phyloP scores from a whole-genome alignment of 169 alveolate genomes.

The Cryptosporidium felis region DNA sequence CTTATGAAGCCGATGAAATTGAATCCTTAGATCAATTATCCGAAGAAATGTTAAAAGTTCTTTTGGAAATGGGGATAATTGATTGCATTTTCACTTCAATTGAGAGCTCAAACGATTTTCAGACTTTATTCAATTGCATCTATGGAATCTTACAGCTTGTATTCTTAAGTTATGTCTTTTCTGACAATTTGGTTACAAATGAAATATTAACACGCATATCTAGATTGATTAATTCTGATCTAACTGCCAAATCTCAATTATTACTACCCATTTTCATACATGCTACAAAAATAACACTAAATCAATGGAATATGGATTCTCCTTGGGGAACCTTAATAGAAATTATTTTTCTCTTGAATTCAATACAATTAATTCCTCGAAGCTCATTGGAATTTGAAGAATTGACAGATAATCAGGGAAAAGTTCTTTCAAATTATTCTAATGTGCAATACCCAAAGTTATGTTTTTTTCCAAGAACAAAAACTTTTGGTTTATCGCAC shows the following conservation, averaged over 20 bases:
- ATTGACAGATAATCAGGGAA: slow-evolving; percentile 34
- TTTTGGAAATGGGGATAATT: neutral
- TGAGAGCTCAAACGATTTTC: slow-evolving; percentile 24
- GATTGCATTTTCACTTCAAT: slow-evolving; percentile 27
- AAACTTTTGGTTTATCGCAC: slow-evolving; percentile 41
- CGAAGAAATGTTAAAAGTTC: slow-evolving; percentile 15
- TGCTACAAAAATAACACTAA: neutral
- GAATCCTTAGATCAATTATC: neutral
- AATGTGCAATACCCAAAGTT: slow-evolving; percentile 42
- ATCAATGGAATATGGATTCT: slow-evolving; percentile 18
- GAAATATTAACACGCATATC: slow-evolving; percentile 6
- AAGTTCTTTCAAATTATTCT: slow-evolving; percentile 23
- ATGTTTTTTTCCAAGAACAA: slow-evolving; percentile 33
- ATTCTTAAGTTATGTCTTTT: slow-evolving; percentile 1
- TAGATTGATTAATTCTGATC: slow-evolving; percentile 11
- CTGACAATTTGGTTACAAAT: neutral
- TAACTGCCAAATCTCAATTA: slow-evolving; percentile 48
- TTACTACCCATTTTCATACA: slow-evolving; percentile 37
- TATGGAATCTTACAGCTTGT: slow-evolving; percentile 27
- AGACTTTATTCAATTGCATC: slow-evolving; percentile 22
- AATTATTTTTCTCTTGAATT: slow-evolving; percentile 9
- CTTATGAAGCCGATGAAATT: neutral
- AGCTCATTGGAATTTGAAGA: slow-evolving; percentile 18
- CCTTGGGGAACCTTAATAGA: slow-evolving; percentile 34
- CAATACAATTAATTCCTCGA: slow-evolving; percentile 20